Conservation (phyloP, 164 flowering plant genomes). For the Cinnamomum micranthum region DNA sequence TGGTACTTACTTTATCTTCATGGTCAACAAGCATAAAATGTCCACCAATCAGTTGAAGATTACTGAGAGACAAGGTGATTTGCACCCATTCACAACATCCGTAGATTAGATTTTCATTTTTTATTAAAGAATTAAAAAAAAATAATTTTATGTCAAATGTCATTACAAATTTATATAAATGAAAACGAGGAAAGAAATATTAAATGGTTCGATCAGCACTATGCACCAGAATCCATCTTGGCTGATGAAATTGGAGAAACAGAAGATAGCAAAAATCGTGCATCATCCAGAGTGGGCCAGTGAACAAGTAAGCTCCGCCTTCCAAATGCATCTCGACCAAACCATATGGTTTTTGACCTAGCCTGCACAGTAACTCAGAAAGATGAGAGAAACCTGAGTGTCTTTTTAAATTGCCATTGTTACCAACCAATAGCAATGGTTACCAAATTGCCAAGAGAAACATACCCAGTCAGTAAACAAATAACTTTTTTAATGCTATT, state of each 20-base stretch:
- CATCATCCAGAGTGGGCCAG: conserved; percentile 74
- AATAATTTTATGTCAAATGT: neutral
- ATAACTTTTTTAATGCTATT: conserved; percentile 44
- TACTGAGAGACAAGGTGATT: neutral
- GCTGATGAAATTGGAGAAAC: conserved; percentile 54
- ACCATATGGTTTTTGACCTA: conserved; percentile 79
- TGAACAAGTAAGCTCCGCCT: conserved; percentile 96
- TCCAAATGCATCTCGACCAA: conserved; percentile 98
- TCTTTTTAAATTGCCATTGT: too few species aligned
- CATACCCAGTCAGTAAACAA: conserved; percentile 31
- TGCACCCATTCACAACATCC: neutral
- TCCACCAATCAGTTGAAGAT: neutral
- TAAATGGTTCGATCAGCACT: conserved; percentile 1
- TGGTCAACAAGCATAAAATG: neutral
- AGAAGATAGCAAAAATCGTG: conserved; percentile 75
- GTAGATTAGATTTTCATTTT: too few species aligned
- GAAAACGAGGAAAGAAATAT: neutral
- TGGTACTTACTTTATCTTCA: too few species aligned
- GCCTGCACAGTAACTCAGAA: conserved; percentile 33
- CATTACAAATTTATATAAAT: neutral
- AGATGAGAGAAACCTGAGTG: conserved; percentile 1
- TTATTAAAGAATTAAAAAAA: too few species aligned
- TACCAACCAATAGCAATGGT: too few species aligned
- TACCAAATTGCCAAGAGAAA: conserved; percentile 12
- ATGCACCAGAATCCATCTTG: conserved; percentile 40